Percentiles rank a stretch among this genome's conserved stretches.
phyloP scores from a whole-genome alignment of 352 stramenopile genomes.

The Plasmopara viticola region DNA sequence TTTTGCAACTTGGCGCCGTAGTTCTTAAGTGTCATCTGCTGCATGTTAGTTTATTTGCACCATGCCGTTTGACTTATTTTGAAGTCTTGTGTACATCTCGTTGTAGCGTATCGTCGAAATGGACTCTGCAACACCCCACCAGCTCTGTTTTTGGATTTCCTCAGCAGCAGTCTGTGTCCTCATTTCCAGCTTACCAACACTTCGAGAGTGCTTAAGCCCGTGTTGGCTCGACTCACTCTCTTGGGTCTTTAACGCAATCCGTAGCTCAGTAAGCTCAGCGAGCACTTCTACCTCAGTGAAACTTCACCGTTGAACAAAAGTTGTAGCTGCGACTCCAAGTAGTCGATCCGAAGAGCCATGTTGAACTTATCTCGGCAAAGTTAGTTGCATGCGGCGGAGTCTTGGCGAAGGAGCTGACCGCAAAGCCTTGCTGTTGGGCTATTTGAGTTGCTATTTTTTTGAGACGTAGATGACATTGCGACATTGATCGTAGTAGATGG shows the following conservation, averaged over 20 bases:
- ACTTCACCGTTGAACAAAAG: conserved; percentile 34
- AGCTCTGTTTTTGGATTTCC: neutral
- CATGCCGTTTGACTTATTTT: conserved; percentile 30
- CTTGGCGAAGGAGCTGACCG: conserved; percentile 25
- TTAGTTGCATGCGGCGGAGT: conserved; percentile 31
- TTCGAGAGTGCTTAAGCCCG: neutral
- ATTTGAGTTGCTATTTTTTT: neutral
- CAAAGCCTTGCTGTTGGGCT: neutral
- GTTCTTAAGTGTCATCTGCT: conserved; percentile 22
- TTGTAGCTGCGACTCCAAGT: conserved; percentile 43
- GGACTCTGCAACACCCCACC: neutral
- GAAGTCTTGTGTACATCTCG: conserved; percentile 26
- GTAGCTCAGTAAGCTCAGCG: conserved; percentile 30
- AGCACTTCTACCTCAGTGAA: conserved; percentile 35
- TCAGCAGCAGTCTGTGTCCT: neutral
- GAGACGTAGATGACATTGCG: neutral
- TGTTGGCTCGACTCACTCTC: conserved; percentile 3
- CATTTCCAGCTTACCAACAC: conserved; percentile 1
- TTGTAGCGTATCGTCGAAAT: conserved; percentile 17
- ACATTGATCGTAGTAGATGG: neutral
- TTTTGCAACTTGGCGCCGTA: conserved; percentile 35
- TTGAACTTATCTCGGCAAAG: conserved; percentile 53
- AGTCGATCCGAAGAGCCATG: conserved; percentile 41
- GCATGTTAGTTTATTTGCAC: conserved; percentile 29
- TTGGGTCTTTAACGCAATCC: neutral